Evolutionary conservation across 441 rosid genomes (phyloP), one percentile per base, ranked within the genome.

Genomic region (California macrophylla): DNA sequence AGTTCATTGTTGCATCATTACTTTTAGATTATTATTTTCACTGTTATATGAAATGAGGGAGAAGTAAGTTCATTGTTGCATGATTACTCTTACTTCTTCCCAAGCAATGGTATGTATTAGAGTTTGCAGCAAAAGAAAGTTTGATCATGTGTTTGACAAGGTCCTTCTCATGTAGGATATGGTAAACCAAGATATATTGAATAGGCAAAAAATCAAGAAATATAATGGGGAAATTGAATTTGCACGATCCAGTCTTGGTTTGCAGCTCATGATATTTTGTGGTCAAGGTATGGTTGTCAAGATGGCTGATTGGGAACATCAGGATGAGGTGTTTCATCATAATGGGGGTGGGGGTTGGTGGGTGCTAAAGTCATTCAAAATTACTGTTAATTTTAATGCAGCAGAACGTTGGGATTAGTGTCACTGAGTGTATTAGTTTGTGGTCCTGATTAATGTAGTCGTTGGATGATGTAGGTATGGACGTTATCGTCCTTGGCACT

Each of bases 401-500:
- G 18, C 52, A 50, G 58, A 50, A 4, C 13, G 23, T 12, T 1
- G 21, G 58, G 58, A 18, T 50, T 50, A 18, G 18, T 47, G 54
- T n/a, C 3, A 8, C 21, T n/a, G 6, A 47, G 0, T n/a, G n/a
- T 1, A 50, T 50, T 16, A 50, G 23, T 18, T 16, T 50, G 58
- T 18, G 23, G 13, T 50, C 23, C 58, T 18, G 21, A 16, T 50
- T 50, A 50, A 18, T 50, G 58, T 50, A 50, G 23, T 21, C 28
- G 23, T 66, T 68, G 68, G 56, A 68, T 77, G 71, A 73, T 79
- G 74, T 70, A 93, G 98, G 86, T 93, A 91, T 78, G 97, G 98
- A 71, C 87, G 96, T 29, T 91, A 89, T 82, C 95, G 95, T 73
- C 98, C 98, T 32, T 81, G 83, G 84, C 77, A 75, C 66, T 81